Evolutionary conservation across 805 yeast genomes (phyloP), one percentile per base, ranked within the genome.

Genomic region (Starmera pachycereana): DNA sequence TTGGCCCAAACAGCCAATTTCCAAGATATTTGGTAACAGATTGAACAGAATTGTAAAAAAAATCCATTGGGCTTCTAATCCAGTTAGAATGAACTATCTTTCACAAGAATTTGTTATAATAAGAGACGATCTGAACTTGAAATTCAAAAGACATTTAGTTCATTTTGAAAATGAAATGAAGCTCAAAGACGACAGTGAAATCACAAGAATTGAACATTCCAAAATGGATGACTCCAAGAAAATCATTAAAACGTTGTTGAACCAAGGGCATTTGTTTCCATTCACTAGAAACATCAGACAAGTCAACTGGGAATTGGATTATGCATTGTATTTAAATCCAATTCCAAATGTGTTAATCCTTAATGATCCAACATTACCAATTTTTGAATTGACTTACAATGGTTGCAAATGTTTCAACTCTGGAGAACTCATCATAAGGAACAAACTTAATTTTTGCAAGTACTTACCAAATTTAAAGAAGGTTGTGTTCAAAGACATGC

Each of bases 241-340:
- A 51, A 60, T 88, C 3, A 85, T 82, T 13, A 80, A 83, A 46
- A 88, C 97, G 0, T 44, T 92, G 1, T 59, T 92, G 11, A 95
- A 86, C 53, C 99, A 92, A 60, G 92, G 92, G 1, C 82, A 77
- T 53, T 57, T 92, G 36, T 82, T 92, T 29, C 98, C 98, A 11
- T 87, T 89, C 53, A 62, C 77, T 2, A 59, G 66, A 14, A 60
- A 66, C 18, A 61, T 74, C 25, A 71, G 85, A 44, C 83, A 94
- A 0, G 66, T 85, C 1, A 63, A 74, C 16, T 74, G 94, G 66
- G 79, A 78, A 43, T 72, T 73, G 50, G 95, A 86, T 54, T 78
- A 78, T 47, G 63, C 76, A 6, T 63, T 90, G 45, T 68, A 81
- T 18, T 57, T 92, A 38, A 73, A 80, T 35, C 97, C 97, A 1